Evolutionary conservation across 192 early-diverging fungal genomes (phyloP).

Genomic region (Coemansia sp.): DNA sequence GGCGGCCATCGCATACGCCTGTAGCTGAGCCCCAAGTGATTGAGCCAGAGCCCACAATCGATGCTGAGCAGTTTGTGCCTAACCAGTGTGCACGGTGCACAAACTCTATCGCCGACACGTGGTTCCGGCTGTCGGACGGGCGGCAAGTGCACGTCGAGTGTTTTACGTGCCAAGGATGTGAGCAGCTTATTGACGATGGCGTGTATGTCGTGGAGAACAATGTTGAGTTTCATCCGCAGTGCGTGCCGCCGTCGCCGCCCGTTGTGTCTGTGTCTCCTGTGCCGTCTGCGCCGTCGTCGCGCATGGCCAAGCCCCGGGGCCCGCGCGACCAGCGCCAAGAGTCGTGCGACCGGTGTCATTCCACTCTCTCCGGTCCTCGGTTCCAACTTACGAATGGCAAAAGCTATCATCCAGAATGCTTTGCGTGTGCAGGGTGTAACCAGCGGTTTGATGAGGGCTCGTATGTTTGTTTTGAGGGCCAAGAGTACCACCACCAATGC

Average conservation of each 20-base stretch:
- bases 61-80: constrained; percentile 14
- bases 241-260: constrained; percentile 50
- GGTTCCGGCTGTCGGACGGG: constrained; percentile 54
- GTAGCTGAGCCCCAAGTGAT: not conserved
- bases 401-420: constrained; percentile 56
- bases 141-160: constrained; percentile 56
- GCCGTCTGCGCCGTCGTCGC: constrained; percentile 17
- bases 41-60: not conserved
- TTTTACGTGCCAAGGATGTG: constrained; percentile 53
- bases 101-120: constrained; percentile 43
- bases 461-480: constrained; percentile 54
- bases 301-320: constrained; percentile 18
- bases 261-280: constrained; percentile 47
- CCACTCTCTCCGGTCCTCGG: constrained; percentile 39
- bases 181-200: constrained; percentile 51
- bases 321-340: constrained; percentile 39
- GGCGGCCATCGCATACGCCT: constrained; percentile 22
- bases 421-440: constrained; percentile 51
- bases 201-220: constrained; percentile 49
- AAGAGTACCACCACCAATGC: constrained; percentile 57
- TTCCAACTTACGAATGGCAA: constrained; percentile 57
- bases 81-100: constrained; percentile 49
- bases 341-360: constrained; percentile 45
- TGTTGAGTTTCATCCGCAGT: constrained; percentile 50
- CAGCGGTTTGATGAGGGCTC: constrained; percentile 56